These are phyloP conservation scores for Penicillium frequentans DNA, from an alignment of 2,329 filamentous ascomycete species.

Conservation along the genomic window DNA sequence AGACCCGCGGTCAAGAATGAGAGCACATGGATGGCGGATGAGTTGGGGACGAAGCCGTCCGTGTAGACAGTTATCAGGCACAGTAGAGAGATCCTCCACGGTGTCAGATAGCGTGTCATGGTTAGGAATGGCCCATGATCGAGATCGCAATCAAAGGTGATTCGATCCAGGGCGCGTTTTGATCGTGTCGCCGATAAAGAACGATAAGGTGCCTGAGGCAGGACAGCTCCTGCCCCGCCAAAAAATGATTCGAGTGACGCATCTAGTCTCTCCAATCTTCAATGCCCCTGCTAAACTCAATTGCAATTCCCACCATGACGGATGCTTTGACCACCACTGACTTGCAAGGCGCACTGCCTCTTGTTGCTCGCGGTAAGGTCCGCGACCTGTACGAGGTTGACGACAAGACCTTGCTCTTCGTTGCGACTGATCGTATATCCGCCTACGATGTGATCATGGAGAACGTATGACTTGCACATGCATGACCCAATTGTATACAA, in stretches of 20 bases:
- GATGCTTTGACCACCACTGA: constrained; percentile 43
- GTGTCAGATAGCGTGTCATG: constrained; percentile 85
- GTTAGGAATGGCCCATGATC: constrained; percentile 19
- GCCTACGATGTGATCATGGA: constrained; percentile 90
- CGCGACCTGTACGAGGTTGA: constrained; percentile 77
- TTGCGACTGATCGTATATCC: constrained; percentile 86
- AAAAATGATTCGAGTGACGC: constrained; percentile 22
- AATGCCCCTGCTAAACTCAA: constrained; percentile 4
- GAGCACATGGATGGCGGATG: constrained; percentile 71
- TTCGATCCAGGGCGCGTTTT: constrained; percentile 11
- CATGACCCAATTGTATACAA: not conserved
- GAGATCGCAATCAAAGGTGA: not conserved
- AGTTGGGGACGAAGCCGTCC: constrained; percentile 66
- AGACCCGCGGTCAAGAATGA: constrained; percentile 76
- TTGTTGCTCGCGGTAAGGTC: constrained; percentile 69
- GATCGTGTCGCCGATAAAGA: constrained; percentile 3
- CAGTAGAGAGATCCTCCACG: constrained; percentile 80
- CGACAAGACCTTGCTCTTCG: constrained; percentile 71
- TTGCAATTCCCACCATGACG: constrained; percentile 30
- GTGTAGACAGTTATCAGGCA: constrained; percentile 80
- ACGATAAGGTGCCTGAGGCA: constrained; percentile 24
- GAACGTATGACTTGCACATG: constrained; percentile 55
- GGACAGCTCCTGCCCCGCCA: constrained; percentile 17
- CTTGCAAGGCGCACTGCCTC: constrained; percentile 45
- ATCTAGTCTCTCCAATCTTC: constrained; percentile 5